Base-by-base conservation (phyloP, 257 asterid genomes). In the Dorcoceras hygrometricum region DNA sequence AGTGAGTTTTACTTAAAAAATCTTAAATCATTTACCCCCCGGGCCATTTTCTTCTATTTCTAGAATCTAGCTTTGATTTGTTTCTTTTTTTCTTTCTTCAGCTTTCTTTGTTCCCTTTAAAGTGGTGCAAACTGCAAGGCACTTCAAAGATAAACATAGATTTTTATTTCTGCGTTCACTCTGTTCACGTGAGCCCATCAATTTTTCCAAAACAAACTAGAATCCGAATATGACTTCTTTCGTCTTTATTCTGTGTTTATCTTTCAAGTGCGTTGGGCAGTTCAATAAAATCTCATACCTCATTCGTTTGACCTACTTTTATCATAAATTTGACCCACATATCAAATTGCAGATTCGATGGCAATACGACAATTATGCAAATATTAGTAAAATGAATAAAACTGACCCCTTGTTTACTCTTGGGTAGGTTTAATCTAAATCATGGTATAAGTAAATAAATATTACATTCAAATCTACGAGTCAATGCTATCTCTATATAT, bases 1-100 rank as follows among this genome's bases (percentile, higher is more conserved):
- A 59, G 76, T 72, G 62, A 72, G 72, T 58, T 26, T 9, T 58
- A 19, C 25, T 34, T 53, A 6, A 23, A 57, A 1, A 14, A 50
- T 29, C 7, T 61, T n/a, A n/a, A n/a, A n/a, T 61, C 27, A 26
- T 50, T 16, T 1, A n/a, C n/a, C n/a, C 10, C 28, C 3, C 18
- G n/a, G 25, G 12, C 16, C 61, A 31, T 53, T 22, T 28, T 20
- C 57, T 34, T 25, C 22, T 10, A 29, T 43, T 43, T 34, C 0
- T 8, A 16, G 53, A 43, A 43, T 43, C 53, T 14, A 43, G 20
- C 53, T 43, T 14, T 14, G 20, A 43, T 43, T 43, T 43, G n/a
- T n/a, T 14, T 43, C 10, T 39, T 4, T 11, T 5, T 39, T 9
- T 36, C 46, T 39, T 39, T 39, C 51, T 39, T 3, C 51, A 39